Evolutionary conservation across 345 rosid genomes (phyloP), one percentile per base, ranked within the genome.

Genomic region (Melaleuca quinquenervia): DNA sequence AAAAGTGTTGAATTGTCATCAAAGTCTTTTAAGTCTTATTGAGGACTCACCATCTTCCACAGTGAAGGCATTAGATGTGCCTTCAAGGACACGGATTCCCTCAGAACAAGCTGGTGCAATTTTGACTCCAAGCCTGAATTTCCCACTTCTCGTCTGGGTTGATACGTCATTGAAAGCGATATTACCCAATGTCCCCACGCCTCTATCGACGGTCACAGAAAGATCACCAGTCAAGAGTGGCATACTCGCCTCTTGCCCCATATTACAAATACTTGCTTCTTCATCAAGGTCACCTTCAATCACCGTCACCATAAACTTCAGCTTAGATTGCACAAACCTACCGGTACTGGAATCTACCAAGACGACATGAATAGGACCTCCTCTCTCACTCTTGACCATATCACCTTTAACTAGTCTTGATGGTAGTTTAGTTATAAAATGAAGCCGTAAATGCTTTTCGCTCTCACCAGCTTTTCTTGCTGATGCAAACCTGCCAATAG

Each of bases 121-220:
- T 52, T 52, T 52, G 55, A 52, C 55, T 52, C 9, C 55, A 52
- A 53, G 56, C 56, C 56, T n/a, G n/a, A n/a, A n/a, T n/a, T n/a
- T n/a, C n/a, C n/a, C n/a, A n/a, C n/a, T n/a, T n/a, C n/a, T n/a
- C 3, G 0, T 53, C 56, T 24, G 0, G 56, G 4, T 53, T 0
- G 56, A 53, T 53, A 53, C 56, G 0, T 53, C 11, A 20, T 53
- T 20, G 3, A 53, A 7, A 53, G 26, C 7, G 56, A 53, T 53
- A 53, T 22, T 24, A 0, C 26, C 26, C 56, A 53, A 53, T 20
- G 11, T 53, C 26, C 56, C 56, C 56, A 53, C 0, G 0, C 56
- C 56, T 53, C 20, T 3, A 0, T 53, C 26, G 56, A 53, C 24
- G 1, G 1, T 3, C 56, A 53, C 56, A 53, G 11, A 53, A 24